Conservation (phyloP, 805 yeast species). For the Wickerhamomyces hampshirensis region DNA sequence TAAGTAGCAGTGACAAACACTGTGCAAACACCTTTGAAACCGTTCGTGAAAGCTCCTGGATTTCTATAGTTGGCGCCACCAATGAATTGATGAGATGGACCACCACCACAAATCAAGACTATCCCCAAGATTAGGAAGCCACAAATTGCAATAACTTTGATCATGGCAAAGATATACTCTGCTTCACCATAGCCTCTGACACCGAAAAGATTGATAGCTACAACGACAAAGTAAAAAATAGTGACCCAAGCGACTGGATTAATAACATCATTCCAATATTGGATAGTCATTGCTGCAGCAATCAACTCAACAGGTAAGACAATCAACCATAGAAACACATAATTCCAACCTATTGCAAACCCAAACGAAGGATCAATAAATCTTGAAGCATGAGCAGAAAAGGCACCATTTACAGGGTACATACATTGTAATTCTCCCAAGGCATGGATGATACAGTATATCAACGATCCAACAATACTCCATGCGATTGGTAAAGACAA, state of each 20-base stretch:
- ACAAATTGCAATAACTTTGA: conserved; percentile 44
- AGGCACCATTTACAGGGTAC: conserved; percentile 62
- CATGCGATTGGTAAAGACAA: conserved; percentile 57
- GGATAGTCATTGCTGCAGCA: conserved; percentile 50
- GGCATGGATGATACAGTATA: conserved; percentile 56
- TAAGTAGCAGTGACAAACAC: conserved; percentile 54
- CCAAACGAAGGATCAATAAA: conserved; percentile 60
- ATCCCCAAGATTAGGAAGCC: conserved; percentile 53
- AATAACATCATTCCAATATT: conserved; percentile 42
- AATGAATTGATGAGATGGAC: conserved; percentile 39
- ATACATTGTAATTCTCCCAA: conserved; percentile 57
- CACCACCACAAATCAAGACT: conserved; percentile 44
- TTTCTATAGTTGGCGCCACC: conserved; percentile 42
- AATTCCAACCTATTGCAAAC: conserved; percentile 57
- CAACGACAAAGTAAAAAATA: conserved; percentile 43
- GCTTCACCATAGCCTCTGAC: conserved; percentile 53
- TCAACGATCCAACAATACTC: conserved; percentile 48
- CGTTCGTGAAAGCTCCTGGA: conserved; percentile 62
- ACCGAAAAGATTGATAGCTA: conserved; percentile 47
- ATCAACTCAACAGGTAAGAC: conserved; percentile 47
- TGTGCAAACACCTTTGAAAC: conserved; percentile 49
- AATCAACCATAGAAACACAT: conserved; percentile 48
- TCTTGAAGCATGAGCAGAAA: conserved; percentile 55
- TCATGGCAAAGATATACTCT: conserved; percentile 44
- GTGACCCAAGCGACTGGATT: conserved; percentile 48